Evolutionary conservation across 116 monocot genomes (phyloP).

Genomic region (Cymodocea nodosa): DNA sequence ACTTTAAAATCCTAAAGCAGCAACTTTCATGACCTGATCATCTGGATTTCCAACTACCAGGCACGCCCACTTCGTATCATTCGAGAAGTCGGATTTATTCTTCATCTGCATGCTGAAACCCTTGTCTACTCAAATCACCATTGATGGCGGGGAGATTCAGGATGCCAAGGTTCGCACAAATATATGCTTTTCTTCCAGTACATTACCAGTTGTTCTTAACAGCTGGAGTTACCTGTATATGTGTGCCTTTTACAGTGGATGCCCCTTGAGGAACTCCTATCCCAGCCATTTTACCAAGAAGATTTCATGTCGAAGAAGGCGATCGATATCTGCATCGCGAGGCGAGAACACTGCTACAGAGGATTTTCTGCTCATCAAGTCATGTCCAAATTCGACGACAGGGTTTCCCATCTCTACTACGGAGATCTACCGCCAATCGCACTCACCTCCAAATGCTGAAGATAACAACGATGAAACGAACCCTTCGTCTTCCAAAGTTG

Average conservation of each 20-base stretch:
- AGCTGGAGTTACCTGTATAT: too few species aligned
- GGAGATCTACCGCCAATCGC: slow-evolving; percentile 6
- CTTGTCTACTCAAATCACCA: slow-evolving; percentile 39
- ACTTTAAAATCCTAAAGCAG: background rate
- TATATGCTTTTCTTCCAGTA: background rate
- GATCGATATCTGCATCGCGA: slow-evolving; percentile 38
- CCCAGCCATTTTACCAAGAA: slow-evolving; percentile 46
- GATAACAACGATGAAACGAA: too few species aligned
- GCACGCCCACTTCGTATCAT: slow-evolving; percentile 68
- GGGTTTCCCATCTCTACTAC: slow-evolving; percentile 44
- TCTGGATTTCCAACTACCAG: slow-evolving; percentile 13
- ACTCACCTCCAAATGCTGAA: too few species aligned
- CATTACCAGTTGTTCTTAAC: too few species aligned
- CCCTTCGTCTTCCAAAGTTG: too few species aligned
- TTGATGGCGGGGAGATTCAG: slow-evolving; percentile 63
- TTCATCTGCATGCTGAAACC: slow-evolving; percentile 76
- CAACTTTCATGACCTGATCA: background rate
- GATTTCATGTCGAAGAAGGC: slow-evolving; percentile 45
- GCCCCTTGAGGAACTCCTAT: slow-evolving; percentile 51
- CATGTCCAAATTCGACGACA: slow-evolving; percentile 73
- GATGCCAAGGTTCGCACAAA: slow-evolving; percentile 47
- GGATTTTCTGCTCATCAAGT: slow-evolving; percentile 43
- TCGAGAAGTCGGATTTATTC: slow-evolving; percentile 74
- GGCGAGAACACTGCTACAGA: slow-evolving; percentile 23
- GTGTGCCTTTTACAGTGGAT: slow-evolving; percentile 48